Evolutionary conservation across 306 rosid species (phyloP), one percentile per base, ranked within the genome.

Genomic region (Begonia peltatifolia): DNA sequence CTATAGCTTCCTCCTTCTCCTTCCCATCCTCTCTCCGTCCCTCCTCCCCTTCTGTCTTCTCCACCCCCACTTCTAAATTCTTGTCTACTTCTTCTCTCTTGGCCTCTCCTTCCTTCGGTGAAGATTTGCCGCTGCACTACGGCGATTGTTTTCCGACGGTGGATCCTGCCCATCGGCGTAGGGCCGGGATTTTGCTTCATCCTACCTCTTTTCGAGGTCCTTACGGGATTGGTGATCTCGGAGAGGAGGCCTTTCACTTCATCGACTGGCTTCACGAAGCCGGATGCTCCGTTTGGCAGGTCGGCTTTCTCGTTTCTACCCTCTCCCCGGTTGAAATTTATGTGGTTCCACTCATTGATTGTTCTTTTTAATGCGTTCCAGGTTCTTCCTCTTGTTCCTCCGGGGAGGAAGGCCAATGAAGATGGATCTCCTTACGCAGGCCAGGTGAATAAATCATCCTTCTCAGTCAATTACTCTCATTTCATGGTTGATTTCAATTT

Each of bases 351-450:
- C 38, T 30, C 38, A 30, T 5, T 30, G 38, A 30, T 30, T 30
- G 3, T 30, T 30, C 38, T 30, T 44, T 14, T 44, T 44, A 5
- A 10, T 44, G 48, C 18, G 70, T 30, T 30, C 38, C 79, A 81
- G 87, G 96, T 87, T 50, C 83, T 89, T 30, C 97, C 97, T 50
- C 84, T 89, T n/a, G 97, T 85, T 30, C 97, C 97, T 42, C 97
- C 97, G 6, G 97, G 93, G 15, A 66, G 96, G 67, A 84, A 73
- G 60, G 92, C 88, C 41, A 84, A 80, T 25, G 95, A 79, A 73
- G 90, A 80, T 12, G 97, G 97, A 22, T 89, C 90, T 0, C 80
- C 80, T 11, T 78, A 78, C 68, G 59, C 80, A 6, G 78, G 84
- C 57, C 77, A 78, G 80, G 84, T 78, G 53, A 65, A n/a, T 18